A percentile compares a stretch with the other conserved stretches of the same genome.
phyloP scores from a whole-genome alignment of 2,329 filamentous ascomycete genomes.

The Fusarium tricinctum region DNA sequence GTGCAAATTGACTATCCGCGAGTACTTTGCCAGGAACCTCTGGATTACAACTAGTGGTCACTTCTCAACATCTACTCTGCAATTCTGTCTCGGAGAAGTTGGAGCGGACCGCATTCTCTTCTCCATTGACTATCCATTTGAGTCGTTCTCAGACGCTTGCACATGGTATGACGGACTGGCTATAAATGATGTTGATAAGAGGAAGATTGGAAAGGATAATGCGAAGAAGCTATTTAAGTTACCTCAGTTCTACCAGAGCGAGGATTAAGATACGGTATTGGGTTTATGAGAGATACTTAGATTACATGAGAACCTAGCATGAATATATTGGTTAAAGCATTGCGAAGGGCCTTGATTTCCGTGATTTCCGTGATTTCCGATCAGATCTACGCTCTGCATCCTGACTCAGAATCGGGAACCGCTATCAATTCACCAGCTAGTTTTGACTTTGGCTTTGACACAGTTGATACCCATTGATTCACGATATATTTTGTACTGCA shows the following conservation, averaged over 20 bases:
- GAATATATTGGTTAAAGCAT: too few relatives aligned
- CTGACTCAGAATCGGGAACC: too few relatives aligned
- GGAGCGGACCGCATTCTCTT: conserved; percentile 66
- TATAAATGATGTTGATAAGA: conserved; percentile 54
- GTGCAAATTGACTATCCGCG: conserved; percentile 64
- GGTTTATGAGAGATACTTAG: not conserved
- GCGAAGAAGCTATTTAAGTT: conserved; percentile 60
- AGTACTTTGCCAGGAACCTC: conserved; percentile 69
- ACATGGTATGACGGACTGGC: conserved; percentile 58
- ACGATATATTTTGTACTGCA: too few relatives aligned
- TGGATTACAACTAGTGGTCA: conserved; percentile 71
- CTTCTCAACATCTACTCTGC: conserved; percentile 66
- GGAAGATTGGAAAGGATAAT: conserved; percentile 60
- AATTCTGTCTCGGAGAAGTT: conserved; percentile 64
- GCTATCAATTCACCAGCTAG: too few relatives aligned
- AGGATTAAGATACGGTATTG: conserved; percentile 12
- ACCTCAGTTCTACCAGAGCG: conserved; percentile 39
- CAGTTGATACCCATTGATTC: too few relatives aligned
- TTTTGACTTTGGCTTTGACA: too few relatives aligned
- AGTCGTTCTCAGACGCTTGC: conserved; percentile 60
- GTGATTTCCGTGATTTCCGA: too few relatives aligned
- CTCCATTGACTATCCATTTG: conserved; percentile 67
- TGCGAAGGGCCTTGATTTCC: too few relatives aligned
- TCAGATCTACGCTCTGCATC: too few relatives aligned
- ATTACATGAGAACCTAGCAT: not conserved